Conservation (phyloP, 2,329 filamentous ascomycete genomes). For the Fusarium setosum region DNA sequence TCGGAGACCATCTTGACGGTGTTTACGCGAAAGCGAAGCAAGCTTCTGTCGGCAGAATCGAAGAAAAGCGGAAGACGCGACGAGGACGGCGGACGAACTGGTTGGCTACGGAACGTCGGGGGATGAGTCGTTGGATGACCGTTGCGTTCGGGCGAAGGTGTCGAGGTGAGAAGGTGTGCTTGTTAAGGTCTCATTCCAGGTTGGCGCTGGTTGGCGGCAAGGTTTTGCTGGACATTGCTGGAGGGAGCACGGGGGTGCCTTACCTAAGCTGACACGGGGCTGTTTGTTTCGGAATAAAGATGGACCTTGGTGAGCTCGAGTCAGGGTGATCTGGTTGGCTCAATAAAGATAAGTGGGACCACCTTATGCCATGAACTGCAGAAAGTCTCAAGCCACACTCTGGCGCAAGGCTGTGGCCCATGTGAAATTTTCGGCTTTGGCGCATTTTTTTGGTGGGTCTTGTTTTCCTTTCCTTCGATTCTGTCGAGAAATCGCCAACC, state of each 20-base stretch:
- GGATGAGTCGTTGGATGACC: constrained; percentile 42
- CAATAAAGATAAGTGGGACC: neutral
- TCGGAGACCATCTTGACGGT: constrained; percentile 78
- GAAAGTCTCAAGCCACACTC: constrained; percentile 5
- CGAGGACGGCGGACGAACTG: constrained; percentile 21
- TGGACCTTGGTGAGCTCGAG: constrained; percentile 2
- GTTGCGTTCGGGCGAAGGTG: constrained; percentile 40
- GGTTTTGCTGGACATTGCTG: constrained; percentile 53
- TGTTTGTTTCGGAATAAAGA: constrained; percentile 36
- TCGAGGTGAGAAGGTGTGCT: constrained; percentile 42
- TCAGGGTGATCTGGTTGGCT: neutral
- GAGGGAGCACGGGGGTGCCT: constrained; percentile 43
- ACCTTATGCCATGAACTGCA: constrained; percentile 6
- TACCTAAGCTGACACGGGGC: constrained; percentile 45
- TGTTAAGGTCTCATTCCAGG: constrained; percentile 54
- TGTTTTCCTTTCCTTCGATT: constrained; percentile 31
- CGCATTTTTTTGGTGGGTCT: constrained; percentile 22
- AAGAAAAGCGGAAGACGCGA: constrained; percentile 25
- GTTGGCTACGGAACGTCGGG: constrained; percentile 28
- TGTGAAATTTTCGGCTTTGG: constrained; percentile 38
- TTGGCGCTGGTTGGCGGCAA: constrained; percentile 53
- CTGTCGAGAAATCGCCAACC: constrained; percentile 28
- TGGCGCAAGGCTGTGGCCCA: constrained; percentile 35
- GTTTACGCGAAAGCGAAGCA: constrained; percentile 37
- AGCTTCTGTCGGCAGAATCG: constrained; percentile 29